Base-by-base conservation (phyloP, 202 grass and related monocot species). In the Dendrocalamus latiflorus region DNA sequence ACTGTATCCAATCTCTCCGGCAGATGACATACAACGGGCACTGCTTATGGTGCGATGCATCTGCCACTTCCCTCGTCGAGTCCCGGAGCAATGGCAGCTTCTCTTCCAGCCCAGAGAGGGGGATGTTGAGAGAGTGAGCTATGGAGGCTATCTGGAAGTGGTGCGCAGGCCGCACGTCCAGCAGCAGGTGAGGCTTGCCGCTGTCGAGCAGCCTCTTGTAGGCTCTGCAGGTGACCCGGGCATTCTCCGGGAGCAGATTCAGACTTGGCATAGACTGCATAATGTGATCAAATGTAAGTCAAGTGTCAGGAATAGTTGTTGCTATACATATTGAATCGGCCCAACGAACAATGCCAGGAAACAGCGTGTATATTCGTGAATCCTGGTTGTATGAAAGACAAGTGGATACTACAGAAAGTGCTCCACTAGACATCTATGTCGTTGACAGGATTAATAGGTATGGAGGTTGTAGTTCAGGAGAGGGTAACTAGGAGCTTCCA, bases 1-100 rank as follows among this genome's bases (percentile, higher is more conserved):
- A n/a, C n/a, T 95, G 42, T 91, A n/a, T n/a, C n/a, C n/a, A n/a
- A n/a, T n/a, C 95, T 89, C 96, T 91, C 68, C 91, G 80, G 48
- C 96, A 98, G 68, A 95, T 78, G 7, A 93, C 89, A 61, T 90
- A 90, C 51, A 98, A 77, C 24, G 18, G 83, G 85, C 55, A 58
- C 48, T 42, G 72, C 49, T 82, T 79, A 56, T 25, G 3, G 54
- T 10, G 54, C 12, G 54, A 57, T 1, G 26, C 6, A 1, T 64
- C 55, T 0, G 7, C 8, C 1, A 38, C 71, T 8, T 73, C 73
- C 78, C 86, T 86, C 76, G 91, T 58, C 6, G 62, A 84, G 28
- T 65, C 64, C 58, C 88, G 18, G n/a, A 95, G 78, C 4, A 51
- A 60, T 3, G 83, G 71, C 70, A 98, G 80, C 65, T 95, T 86